These are phyloP conservation scores for Cicer cuneatum DNA, from an alignment of 306 rosid genomes.

Conservation along the genomic window DNA sequence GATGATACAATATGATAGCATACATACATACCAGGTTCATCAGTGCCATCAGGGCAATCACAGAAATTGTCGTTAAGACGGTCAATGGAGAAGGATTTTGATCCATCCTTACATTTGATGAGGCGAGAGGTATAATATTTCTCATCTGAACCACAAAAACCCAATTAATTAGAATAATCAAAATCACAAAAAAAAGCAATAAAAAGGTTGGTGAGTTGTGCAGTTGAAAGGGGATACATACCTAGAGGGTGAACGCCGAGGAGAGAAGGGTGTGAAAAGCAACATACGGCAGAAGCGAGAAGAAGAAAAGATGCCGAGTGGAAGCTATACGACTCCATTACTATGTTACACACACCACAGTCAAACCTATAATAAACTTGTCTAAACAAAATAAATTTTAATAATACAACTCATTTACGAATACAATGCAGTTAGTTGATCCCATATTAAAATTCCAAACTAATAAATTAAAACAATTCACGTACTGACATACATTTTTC, in stretches of 20 bases:
- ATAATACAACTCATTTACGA: too few species aligned
- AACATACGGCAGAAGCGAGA: conserved; percentile 45
- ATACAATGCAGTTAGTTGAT: too few species aligned
- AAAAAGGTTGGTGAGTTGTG: conserved; percentile 35
- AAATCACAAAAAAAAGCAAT: neutral
- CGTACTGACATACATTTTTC: too few species aligned
- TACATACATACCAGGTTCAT: conserved; percentile 71
- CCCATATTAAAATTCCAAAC: too few species aligned
- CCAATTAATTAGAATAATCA: neutral
- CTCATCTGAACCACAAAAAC: conserved; percentile 68
- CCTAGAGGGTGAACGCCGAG: conserved; percentile 85
- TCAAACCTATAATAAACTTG: too few species aligned
- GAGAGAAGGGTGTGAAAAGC: conserved; percentile 50
- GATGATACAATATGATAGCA: too few species aligned
- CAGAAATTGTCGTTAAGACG: conserved; percentile 88
- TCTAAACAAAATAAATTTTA: too few species aligned
- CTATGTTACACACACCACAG: neutral
- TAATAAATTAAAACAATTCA: too few species aligned
- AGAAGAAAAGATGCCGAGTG: conserved; percentile 50
- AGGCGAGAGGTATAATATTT: conserved; percentile 61
- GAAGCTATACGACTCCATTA: conserved; percentile 43
- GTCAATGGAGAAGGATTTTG: conserved; percentile 69
- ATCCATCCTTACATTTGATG: conserved; percentile 78
- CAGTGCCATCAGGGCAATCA: conserved; percentile 89
- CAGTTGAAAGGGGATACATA: conserved; percentile 38